Base-by-base conservation (phyloP, 306 rosid genomes). In the Urtica urens region DNA sequence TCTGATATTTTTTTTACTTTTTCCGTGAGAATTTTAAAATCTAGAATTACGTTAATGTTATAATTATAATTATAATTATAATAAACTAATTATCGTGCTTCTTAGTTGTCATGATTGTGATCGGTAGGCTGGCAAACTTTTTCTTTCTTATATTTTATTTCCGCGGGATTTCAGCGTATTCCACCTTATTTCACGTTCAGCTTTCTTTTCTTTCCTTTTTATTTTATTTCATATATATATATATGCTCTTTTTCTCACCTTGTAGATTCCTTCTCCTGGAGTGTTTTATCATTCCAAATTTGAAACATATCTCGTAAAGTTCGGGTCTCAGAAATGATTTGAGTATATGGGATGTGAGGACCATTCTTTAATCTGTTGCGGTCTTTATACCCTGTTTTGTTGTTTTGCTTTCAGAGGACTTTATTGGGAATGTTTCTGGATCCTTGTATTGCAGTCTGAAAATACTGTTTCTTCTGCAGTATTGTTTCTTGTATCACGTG, bases 21-120 rank as follows among this genome's bases (percentile, higher is more conserved):
- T n/a, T n/a, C n/a, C n/a, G 35, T 24, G 6, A 6, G 10, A 0
- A 20, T 19, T 31, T 31, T 10, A 8, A 0, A 4, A 13, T 9
- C 17, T n/a, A 8, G 10, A n/a, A 15, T 24, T 19, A 19, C 15
- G 5, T 11, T 1, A 11, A 3, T 37, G 12, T 11, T 6, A 37
- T 37, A 3, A 11, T 1, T 37, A 2, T 37, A 2, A 2, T 10
- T 1, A 25, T 8, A 19, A 15, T 18, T 33, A 21, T 10, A 18
- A 35, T 2, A 21, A 13, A 13, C 8, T 13, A 3, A 19, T 21
- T 21, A 2, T 11, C n/a, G 7, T 18, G 34, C 3, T 56, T 17
- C 46, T 48, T 49, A 21, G 59, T 54, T 54, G 57, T 46, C 38
- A 49, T 29, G 49, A 42, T 16, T 2, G 17, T 21, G 57, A 41